A percentile compares a stretch with the other conserved stretches of the same genome.
Conservation (phyloP, 2,329 filamentous ascomycete species). For the Aspergillus sp. region DNA sequence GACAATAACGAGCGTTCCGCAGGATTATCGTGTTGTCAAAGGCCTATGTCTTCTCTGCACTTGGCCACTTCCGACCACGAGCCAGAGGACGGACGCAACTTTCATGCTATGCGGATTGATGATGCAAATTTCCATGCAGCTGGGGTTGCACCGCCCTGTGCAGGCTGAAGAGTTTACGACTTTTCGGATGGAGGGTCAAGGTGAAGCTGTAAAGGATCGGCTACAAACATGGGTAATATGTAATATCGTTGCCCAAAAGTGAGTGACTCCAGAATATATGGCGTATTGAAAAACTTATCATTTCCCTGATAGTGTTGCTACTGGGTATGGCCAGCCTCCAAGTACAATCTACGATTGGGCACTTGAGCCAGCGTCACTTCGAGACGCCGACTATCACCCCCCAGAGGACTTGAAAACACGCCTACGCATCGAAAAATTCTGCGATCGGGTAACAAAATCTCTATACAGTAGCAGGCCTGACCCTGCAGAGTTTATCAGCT, state of each 20-base stretch:
- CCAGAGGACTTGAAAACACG: slow-evolving; percentile 52
- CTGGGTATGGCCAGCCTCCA: slow-evolving; percentile 64
- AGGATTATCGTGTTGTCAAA: slow-evolving; percentile 64
- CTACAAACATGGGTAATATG: slow-evolving; percentile 66
- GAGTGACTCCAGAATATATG: slow-evolving; percentile 21
- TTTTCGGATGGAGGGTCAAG: slow-evolving; percentile 52
- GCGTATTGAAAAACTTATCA: slow-evolving; percentile 6
- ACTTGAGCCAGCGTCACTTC: slow-evolving; percentile 46
- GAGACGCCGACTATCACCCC: slow-evolving; percentile 47
- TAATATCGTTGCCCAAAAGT: slow-evolving; percentile 68
- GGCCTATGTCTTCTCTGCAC: slow-evolving; percentile 62
- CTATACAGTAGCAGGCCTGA: slow-evolving; percentile 58
- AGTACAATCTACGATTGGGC: slow-evolving; percentile 61
- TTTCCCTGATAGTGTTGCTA: slow-evolving; percentile 52
- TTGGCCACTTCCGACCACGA: slow-evolving; percentile 63
- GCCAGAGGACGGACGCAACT: slow-evolving; percentile 61
- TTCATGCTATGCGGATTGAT: slow-evolving; percentile 64
- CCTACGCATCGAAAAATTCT: slow-evolving; percentile 58
- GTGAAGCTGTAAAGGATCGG: slow-evolving; percentile 63
- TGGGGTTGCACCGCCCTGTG: slow-evolving; percentile 62
- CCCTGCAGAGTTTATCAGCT: slow-evolving; percentile 48
- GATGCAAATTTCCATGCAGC: slow-evolving; percentile 66
- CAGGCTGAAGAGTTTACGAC: slow-evolving; percentile 58
- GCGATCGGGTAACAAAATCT: slow-evolving; percentile 56
- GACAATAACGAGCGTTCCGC: slow-evolving; percentile 58